Evolutionary conservation across 352 stramenopile genomes (phyloP).

Genomic region (Phytopythium mirpurense): DNA sequence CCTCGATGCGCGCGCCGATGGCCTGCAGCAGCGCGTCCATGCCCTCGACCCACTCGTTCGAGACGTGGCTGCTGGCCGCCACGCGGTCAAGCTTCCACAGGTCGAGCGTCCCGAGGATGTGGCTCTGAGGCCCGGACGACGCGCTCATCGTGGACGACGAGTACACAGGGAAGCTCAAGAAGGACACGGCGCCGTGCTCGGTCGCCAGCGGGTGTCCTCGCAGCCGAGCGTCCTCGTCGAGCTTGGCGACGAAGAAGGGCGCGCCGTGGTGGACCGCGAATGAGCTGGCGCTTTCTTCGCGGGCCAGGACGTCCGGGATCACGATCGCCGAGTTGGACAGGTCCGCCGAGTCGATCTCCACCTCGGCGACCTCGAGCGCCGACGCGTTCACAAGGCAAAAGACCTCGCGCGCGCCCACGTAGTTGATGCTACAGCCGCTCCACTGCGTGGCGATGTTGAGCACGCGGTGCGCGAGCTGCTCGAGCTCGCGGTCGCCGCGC

Average conservation of each 20-base stretch:
- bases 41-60: slow-evolving; percentile 45
- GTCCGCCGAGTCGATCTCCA: slow-evolving; percentile 23
- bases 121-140: slow-evolving; percentile 8
- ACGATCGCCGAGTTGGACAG: slow-evolving; percentile 31
- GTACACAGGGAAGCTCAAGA: slow-evolving; percentile 73
- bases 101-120: slow-evolving; percentile 67
- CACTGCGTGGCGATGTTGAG: slow-evolving; percentile 56
- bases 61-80: slow-evolving; percentile 53
- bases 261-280: slow-evolving; percentile 64
- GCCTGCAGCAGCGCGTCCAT: slow-evolving; percentile 29
- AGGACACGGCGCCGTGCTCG: slow-evolving; percentile 48
- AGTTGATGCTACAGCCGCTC: slow-evolving; percentile 66
- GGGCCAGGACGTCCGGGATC: slow-evolving; percentile 48
- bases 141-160: slow-evolving; percentile 17
- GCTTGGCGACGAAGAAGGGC: slow-evolving; percentile 63
- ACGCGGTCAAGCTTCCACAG: slow-evolving; percentile 54
- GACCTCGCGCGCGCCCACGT: slow-evolving; percentile 48
- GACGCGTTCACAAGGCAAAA: slow-evolving; percentile 62
- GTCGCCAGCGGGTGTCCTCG: slow-evolving; percentile 59
- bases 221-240: slow-evolving; percentile 57
- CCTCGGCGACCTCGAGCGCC: slow-evolving; percentile 20
- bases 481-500: slow-evolving; percentile 43
- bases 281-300: slow-evolving; percentile 60
- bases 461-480: slow-evolving; percentile 40
- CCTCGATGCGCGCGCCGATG: slow-evolving; percentile 43